phyloP scores from a whole-genome alignment of 495 filamentous ascomycete genomes.

The Acidomyces sp. region DNA sequence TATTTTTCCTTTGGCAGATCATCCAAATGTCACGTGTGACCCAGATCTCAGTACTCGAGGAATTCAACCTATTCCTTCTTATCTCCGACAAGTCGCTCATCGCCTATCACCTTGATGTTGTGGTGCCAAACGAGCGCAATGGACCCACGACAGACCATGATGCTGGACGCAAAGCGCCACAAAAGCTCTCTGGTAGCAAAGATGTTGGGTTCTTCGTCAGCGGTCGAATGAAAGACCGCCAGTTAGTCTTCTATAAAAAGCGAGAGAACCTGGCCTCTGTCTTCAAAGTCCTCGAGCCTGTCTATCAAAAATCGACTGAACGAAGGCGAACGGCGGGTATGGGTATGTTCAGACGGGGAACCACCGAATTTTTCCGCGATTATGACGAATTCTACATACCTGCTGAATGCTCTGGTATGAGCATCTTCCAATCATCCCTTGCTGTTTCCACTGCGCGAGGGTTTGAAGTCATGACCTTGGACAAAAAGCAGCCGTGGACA shows the following conservation, averaged over 20 bases:
- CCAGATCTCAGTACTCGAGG: conserved; percentile 87
- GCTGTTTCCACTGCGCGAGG: conserved; percentile 81
- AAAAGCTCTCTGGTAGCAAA: conserved; percentile 72
- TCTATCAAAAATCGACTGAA: conserved; percentile 75
- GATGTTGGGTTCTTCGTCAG: conserved; percentile 95
- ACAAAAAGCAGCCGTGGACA: conserved; percentile 86
- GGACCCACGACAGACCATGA: conserved; percentile 46
- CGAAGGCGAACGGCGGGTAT: conserved; percentile 51
- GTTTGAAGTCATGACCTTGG: conserved; percentile 91
- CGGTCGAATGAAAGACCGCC: conserved; percentile 91
- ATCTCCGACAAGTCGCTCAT: conserved; percentile 84
- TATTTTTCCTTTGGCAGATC: conserved; percentile 34
- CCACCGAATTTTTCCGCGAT: conserved; percentile 91
- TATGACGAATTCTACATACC: conserved; percentile 99
- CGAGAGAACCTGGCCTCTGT: conserved; percentile 80
- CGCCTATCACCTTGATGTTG: conserved; percentile 84
- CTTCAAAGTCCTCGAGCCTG: conserved; percentile 87
- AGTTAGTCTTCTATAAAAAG: conserved; percentile 91
- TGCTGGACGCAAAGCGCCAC: conserved; percentile 60
- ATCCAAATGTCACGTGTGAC: conserved; percentile 67
- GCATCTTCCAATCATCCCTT: conserved; percentile 86
- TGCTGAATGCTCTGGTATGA: conserved; percentile 86
- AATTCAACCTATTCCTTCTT: conserved; percentile 82
- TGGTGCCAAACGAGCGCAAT: conserved; percentile 60
- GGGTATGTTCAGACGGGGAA: conserved; percentile 45